A percentile compares a stretch with the other conserved stretches of the same genome.
Evolutionary conservation across 805 yeast genomes (phyloP).

Genomic region (Saccharomycopsis fodiens): DNA sequence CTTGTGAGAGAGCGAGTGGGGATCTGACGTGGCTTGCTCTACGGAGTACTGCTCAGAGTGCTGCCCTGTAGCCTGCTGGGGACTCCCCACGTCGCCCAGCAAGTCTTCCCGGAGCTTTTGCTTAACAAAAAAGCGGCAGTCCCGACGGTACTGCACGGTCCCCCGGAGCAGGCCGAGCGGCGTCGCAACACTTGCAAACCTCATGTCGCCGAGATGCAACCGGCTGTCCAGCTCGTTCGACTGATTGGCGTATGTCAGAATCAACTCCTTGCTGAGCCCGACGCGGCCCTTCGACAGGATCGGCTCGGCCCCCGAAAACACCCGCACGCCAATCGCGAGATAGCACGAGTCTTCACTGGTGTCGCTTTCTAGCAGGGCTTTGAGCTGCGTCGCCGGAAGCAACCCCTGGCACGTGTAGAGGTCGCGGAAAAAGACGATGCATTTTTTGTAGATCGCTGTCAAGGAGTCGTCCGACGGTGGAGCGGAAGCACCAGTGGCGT

Average conservation of each 20-base stretch:
- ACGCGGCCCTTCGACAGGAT: constrained; percentile 77
- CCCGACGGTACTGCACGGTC: constrained; percentile 72
- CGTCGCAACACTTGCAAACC: constrained; percentile 65
- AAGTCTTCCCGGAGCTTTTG: constrained; percentile 36
- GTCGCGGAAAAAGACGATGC: constrained; percentile 66
- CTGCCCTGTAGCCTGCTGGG: not conserved
- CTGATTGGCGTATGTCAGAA: constrained; percentile 29
- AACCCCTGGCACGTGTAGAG: constrained; percentile 58
- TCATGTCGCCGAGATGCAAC: constrained; percentile 53
- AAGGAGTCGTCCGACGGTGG: constrained; percentile 37
- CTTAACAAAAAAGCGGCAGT: constrained; percentile 57
- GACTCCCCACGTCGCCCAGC: not conserved
- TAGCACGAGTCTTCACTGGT: constrained; percentile 21
- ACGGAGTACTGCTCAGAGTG: too few species aligned
- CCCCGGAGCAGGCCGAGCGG: constrained; percentile 66
- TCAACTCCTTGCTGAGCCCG: constrained; percentile 68
- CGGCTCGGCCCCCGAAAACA: constrained; percentile 71
- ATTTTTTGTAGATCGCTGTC: constrained; percentile 64
- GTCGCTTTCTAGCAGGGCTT: constrained; percentile 1
- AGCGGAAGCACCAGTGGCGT: not conserved
- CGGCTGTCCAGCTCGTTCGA: constrained; percentile 30
- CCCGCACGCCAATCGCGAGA: constrained; percentile 47
- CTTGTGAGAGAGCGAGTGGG: not conserved
- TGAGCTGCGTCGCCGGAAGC: constrained; percentile 52
- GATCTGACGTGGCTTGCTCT: too few species aligned